These are phyloP conservation scores for Sanghuangporus sanghuang DNA, from an alignment of 1,284 basidiomycete genomes.

Conservation along the genomic window DNA sequence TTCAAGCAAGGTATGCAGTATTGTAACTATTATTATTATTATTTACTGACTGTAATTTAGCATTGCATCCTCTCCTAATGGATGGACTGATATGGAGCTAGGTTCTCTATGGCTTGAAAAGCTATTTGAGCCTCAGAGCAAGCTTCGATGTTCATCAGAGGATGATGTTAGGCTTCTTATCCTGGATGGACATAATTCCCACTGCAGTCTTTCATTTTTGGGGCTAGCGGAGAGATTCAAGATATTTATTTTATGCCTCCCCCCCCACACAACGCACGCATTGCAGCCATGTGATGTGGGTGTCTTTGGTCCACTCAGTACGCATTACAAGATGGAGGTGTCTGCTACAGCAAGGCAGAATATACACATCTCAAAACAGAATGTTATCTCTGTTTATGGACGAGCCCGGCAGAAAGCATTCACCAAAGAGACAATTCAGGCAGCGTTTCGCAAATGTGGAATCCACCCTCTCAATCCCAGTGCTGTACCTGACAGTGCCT, in stretches of 20 bases:
- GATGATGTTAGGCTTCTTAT: slow-evolving; percentile 20
- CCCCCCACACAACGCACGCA: slow-evolving; percentile 34
- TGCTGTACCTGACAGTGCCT: slow-evolving; percentile 14
- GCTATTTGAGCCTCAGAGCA: background rate
- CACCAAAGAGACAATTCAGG: slow-evolving; percentile 17
- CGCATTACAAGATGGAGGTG: slow-evolving; percentile 22
- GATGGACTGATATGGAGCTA: slow-evolving; percentile 37
- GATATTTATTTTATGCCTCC: slow-evolving; percentile 31
- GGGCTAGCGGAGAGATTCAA: slow-evolving; percentile 24
- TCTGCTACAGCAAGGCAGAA: slow-evolving; percentile 16
- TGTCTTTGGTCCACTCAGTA: slow-evolving; percentile 28
- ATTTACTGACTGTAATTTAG: slow-evolving; percentile 11
- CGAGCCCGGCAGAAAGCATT: slow-evolving; percentile 10
- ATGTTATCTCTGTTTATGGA: slow-evolving; percentile 27
- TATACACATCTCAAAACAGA: slow-evolving; percentile 18
- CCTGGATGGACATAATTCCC: slow-evolving; percentile 30
- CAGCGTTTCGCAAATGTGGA: slow-evolving; percentile 26
- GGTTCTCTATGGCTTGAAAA: slow-evolving; percentile 31
- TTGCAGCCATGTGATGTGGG: slow-evolving; percentile 38
- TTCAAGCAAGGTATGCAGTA: background rate
- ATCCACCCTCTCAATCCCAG: slow-evolving; percentile 23
- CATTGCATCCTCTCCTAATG: slow-evolving; percentile 27
- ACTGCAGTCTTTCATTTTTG: slow-evolving; percentile 25
- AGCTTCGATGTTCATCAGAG: background rate
- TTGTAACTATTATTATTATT: background rate